Base-by-base conservation (phyloP, 176 grass and related monocot genomes). In the Tillandsia fasciculata region DNA sequence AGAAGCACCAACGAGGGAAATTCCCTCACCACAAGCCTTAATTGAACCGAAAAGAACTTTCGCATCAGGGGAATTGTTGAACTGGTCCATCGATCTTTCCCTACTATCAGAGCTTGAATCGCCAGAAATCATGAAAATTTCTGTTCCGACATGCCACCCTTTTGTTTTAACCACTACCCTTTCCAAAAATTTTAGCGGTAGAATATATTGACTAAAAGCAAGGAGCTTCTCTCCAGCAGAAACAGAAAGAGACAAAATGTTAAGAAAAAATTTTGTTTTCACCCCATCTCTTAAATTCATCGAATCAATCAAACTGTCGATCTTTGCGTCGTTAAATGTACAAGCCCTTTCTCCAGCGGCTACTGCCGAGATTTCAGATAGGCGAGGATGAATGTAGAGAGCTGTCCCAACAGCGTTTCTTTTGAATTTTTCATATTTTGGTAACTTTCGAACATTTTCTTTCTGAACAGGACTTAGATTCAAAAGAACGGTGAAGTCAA, bases 21-120 rank as follows among this genome's bases (percentile, higher is more conserved):
- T 99, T 24, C 94, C 94, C 78, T 99, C 90, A 0, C 94, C 94
- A 65, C 94, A 99, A n/a, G 94, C 94, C 81, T 68, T 93, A 72
- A 99, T 99, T 22, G 94, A 93, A 64, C 94, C 94, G 29, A 99
- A 90, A 67, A 99, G 53, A 64, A 99, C 94, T 69, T 90, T 99
- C 17, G 94, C 90, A 67, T 90, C 87, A 10, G 77, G 22, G 17
- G 94, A 99, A 58, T 76, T 90, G 66, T 99, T 93, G 67, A 99
- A 99, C 51, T 85, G 87, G 1, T 93, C 87, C 75, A 82, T 87
- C 6, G 82, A 66, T 66, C 77, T 17, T 75, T 99, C 94, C 76
- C 94, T 84, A 48, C 93, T 78, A 10, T 99, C 87, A 90, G 72
- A 9, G 58, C 71, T 81, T 12, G 87, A 86, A 48, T 93, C 94